Percentiles rank a stretch among this genome's conserved stretches.
Conservation (phyloP, 768 basidiomycete species). For the Fistulinella prunicolor region DNA sequence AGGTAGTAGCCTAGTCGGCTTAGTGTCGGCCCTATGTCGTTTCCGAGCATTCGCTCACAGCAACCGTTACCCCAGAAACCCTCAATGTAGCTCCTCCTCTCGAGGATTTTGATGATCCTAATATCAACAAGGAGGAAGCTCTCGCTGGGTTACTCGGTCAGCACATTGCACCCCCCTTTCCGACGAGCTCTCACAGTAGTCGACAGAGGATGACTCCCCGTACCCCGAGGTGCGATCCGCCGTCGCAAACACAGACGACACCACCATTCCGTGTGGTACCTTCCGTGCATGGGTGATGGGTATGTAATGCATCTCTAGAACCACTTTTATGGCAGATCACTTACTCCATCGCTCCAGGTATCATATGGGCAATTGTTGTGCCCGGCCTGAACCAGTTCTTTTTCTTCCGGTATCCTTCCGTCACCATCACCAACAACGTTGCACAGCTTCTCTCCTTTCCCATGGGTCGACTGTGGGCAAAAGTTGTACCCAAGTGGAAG, state of each 20-base stretch:
- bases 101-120: constrained; percentile 37
- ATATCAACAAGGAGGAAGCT: constrained; percentile 31
- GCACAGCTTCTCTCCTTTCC: constrained; percentile 75
- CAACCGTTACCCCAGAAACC: background rate
- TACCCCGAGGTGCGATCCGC: constrained; percentile 83
- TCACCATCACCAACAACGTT: constrained; percentile 48
- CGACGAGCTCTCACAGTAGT: constrained; percentile 13
- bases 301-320: background rate
- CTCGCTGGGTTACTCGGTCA: constrained; percentile 28
- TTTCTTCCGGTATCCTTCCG: constrained; percentile 63
- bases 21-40: background rate
- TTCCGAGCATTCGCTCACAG: background rate
- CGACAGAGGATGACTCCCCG: constrained; percentile 68
- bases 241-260: constrained; percentile 72
- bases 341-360: constrained; percentile 12
- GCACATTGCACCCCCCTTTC: background rate
- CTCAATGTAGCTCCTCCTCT: constrained; percentile 5
- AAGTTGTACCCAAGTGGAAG: constrained; percentile 45
- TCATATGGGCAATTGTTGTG: constrained; percentile 58
- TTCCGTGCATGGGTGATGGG: constrained; percentile 63
- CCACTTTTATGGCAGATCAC: background rate
- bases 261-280: constrained; percentile 57
- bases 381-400: constrained; percentile 80
- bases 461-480: constrained; percentile 60
- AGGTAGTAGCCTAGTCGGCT: constrained; percentile 4